phyloP scores from a whole-genome alignment of 106 monocot genomes.

The Ottelia alismoides region DNA sequence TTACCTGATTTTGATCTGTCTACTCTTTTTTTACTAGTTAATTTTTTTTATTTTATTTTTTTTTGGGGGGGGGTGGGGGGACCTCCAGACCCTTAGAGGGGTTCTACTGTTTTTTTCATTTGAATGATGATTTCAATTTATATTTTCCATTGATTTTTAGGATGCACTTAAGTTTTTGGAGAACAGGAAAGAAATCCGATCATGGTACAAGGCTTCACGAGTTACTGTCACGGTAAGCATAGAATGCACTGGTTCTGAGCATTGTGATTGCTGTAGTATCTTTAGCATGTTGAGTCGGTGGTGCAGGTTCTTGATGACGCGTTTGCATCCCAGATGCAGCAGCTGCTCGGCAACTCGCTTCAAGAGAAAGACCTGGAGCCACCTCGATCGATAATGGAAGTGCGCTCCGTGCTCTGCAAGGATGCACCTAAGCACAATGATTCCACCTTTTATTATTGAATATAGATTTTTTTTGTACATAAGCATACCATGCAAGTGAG shows the following conservation, averaged over 20 bases:
- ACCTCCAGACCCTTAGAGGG: too few species aligned
- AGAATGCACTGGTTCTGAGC: neutral
- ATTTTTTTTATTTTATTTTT: too few species aligned
- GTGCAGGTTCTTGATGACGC: slow-evolving; percentile 82
- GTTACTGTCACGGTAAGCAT: slow-evolving; percentile 73
- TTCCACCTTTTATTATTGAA: slow-evolving; percentile 7
- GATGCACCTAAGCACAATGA: slow-evolving; percentile 54
- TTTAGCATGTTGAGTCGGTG: neutral
- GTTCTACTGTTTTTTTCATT: too few species aligned
- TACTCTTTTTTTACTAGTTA: neutral
- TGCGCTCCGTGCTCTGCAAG: slow-evolving; percentile 87
- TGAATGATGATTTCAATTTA: neutral
- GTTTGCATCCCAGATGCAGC: slow-evolving; percentile 94
- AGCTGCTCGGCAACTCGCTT: slow-evolving; percentile 72
- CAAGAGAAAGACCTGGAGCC: slow-evolving; percentile 76
- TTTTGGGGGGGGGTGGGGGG: too few species aligned
- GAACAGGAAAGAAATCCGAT: slow-evolving; percentile 77
- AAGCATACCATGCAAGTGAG: too few species aligned
- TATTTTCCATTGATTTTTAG: slow-evolving; percentile 16
- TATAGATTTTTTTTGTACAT: too few species aligned
- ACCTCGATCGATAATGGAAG: slow-evolving; percentile 82
- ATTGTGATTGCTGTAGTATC: neutral
- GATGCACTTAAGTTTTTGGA: slow-evolving; percentile 92
- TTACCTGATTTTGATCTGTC: neutral
- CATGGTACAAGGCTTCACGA: slow-evolving; percentile 81